Evolutionary conservation across 768 basidiomycete genomes (phyloP).

Genomic region (Fomitopsis pulvina): DNA sequence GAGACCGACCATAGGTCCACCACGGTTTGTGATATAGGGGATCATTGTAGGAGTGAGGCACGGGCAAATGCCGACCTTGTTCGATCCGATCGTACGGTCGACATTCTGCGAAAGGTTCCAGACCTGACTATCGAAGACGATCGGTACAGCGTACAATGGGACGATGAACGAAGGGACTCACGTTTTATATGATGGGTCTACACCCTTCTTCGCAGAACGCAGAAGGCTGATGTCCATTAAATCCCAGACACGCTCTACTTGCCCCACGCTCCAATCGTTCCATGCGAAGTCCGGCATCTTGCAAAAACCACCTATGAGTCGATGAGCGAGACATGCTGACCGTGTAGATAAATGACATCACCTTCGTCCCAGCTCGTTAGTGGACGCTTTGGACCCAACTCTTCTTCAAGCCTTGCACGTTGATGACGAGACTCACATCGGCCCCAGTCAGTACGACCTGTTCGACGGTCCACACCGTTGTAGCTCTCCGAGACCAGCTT

Average conservation of each 20-base stretch:
- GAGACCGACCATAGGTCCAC: conserved; percentile 90
- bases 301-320: conserved; percentile 61
- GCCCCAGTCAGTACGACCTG: conserved; percentile 83
- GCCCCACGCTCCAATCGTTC: conserved; percentile 89
- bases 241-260: conserved; percentile 95
- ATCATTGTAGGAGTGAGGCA: conserved; percentile 97
- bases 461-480: conserved; percentile 55
- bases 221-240: conserved; percentile 88
- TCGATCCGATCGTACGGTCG: conserved; percentile 80
- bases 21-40: conserved; percentile 91
- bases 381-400: conserved; percentile 75
- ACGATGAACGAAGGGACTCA: conserved; percentile 30
- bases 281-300: conserved; percentile 86
- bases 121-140: conserved; percentile 50
- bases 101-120: conserved; percentile 99
- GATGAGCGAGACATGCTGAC: background rate
- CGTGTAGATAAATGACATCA: conserved; percentile 16
- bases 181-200: conserved; percentile 89
- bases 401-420: conserved; percentile 77
- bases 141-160: background rate
- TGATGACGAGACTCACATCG: conserved; percentile 92
- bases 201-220: conserved; percentile 70
- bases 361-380: conserved; percentile 94
- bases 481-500: conserved; percentile 70
- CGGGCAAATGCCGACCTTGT: conserved; percentile 78